Conservation (phyloP, 1,139 yeast species). For the Pichia sp. region DNA sequence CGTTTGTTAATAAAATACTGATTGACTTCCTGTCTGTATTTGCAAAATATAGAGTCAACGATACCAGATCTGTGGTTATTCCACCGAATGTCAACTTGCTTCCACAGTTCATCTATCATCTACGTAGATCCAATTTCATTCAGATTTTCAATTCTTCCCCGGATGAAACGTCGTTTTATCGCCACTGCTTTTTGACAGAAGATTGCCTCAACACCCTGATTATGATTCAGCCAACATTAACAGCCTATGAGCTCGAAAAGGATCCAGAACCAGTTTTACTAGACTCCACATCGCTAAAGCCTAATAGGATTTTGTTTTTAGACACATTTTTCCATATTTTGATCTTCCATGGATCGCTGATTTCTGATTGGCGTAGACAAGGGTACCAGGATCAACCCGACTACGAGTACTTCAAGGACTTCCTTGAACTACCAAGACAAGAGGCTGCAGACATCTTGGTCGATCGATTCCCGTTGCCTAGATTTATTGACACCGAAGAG, state of each 20-base stretch:
- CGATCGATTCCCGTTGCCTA: constrained; percentile 69
- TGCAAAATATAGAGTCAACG: constrained; percentile 74
- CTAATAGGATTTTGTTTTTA: constrained; percentile 55
- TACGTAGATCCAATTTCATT: constrained; percentile 65
- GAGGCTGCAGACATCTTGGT: constrained; percentile 65
- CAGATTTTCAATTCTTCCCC: constrained; percentile 76
- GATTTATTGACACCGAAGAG: constrained; percentile 70
- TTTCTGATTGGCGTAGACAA: constrained; percentile 66
- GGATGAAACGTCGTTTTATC: constrained; percentile 68
- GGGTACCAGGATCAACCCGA: constrained; percentile 66
- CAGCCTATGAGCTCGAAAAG: constrained; percentile 58
- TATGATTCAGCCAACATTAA: constrained; percentile 74
- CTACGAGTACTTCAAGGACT: constrained; percentile 55
- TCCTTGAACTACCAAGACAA: constrained; percentile 58
- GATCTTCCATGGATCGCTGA: constrained; percentile 63
- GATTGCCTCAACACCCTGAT: constrained; percentile 61
- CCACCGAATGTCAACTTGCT: constrained; percentile 68
- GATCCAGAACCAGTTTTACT: constrained; percentile 62
- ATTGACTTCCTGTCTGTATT: constrained; percentile 78
- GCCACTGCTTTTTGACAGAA: constrained; percentile 64
- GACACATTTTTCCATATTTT: constrained; percentile 75
- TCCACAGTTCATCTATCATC: constrained; percentile 72
- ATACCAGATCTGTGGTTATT: constrained; percentile 65
- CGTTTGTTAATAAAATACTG: constrained; percentile 78
- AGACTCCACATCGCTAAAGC: constrained; percentile 63